Evolutionary conservation across 768 basidiomycete genomes (phyloP), one percentile per base, ranked within the genome.

Genomic region (Suillus plorans): DNA sequence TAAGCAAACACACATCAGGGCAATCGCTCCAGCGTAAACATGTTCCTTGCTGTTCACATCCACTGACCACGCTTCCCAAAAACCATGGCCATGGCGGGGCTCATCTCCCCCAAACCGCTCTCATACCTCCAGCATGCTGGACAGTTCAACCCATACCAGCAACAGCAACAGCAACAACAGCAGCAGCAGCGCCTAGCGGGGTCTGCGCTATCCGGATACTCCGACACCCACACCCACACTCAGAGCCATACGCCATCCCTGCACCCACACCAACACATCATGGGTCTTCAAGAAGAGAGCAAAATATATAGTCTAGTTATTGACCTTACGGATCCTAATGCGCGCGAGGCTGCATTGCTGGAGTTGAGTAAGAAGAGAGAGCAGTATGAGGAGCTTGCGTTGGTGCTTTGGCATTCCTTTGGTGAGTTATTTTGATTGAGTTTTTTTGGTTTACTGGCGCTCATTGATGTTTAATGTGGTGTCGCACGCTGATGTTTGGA

Each of bases 361-460:
- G 97, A 99, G 79, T 82, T 99, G 71, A 97, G 94, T 80, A 99
- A 99, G 85, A 99, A 98, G 82, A 83, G 97, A 67, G 97, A 99
- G 79, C 96, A 99, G 78, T 99, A 97, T 74, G 97, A 99, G 74
- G 96, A 99, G 78, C 87, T 99, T 55, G 97, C 97, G 2, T 85
- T 99, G 50, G 93, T 99, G 31, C 84, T 99, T 8, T 99, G 97
- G 97, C 96, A 99, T 72, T 95, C 95, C 2, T 99, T 98, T 72
- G 97, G 97, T 97, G 69, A 64, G 81, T 75, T 22, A 56, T 37
- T 13, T 61, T 63, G 34, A 34, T 36, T 57, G 56, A 44, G 41
- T 16, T 16, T 53, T 5, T 8, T 8, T 28, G 25, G 4, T 28
- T 28, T 18, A 0, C 52, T 18, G 28, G 28, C 31, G 9, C 18